Conservation (phyloP, 345 rosid genomes). For the Erysimum cheiranthoides region DNA sequence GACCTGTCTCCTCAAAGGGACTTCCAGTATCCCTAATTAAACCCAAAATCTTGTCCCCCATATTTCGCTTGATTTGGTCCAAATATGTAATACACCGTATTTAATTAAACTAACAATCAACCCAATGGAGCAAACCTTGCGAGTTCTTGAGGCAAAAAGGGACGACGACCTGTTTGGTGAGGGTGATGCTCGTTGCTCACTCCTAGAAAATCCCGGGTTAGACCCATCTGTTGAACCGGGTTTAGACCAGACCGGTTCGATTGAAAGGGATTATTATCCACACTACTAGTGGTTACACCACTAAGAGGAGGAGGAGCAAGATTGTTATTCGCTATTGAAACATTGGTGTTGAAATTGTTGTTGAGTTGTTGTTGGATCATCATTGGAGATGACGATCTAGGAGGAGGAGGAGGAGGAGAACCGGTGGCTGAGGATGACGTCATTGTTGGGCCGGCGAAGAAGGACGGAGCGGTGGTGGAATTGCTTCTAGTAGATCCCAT, state of each 20-base stretch:
- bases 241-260: slow-evolving; percentile 45
- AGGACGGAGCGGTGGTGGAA: slow-evolving; percentile 48
- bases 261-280: slow-evolving; percentile 29
- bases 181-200: slow-evolving; percentile 56
- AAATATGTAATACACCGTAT: background rate
- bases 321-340: slow-evolving; percentile 37
- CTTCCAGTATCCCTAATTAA: slow-evolving; percentile 45
- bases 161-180: slow-evolving; percentile 53
- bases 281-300: slow-evolving; percentile 33
- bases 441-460: slow-evolving; percentile 50
- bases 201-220: slow-evolving; percentile 88
- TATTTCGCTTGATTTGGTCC: slow-evolving; percentile 3
- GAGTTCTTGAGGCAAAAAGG: slow-evolving; percentile 62
- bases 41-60: slow-evolving; percentile 26
- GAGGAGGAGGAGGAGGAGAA: slow-evolving; percentile 45
- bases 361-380: slow-evolving; percentile 43
- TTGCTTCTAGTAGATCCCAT: slow-evolving; percentile 91
- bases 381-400: slow-evolving; percentile 43
- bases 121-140: slow-evolving; percentile 77
- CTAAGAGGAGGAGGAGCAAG: slow-evolving; percentile 41
- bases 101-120: slow-evolving; percentile 34
- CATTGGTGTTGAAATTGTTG: slow-evolving; percentile 42
- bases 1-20: slow-evolving; percentile 48
- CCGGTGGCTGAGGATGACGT: slow-evolving; percentile 58
- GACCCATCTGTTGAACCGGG: slow-evolving; percentile 51